A percentile compares a stretch with the other conserved stretches of the same genome.
Evolutionary conservation across 2,329 filamentous ascomycete species (phyloP).

Genomic region (Colletotrichum cereale): DNA sequence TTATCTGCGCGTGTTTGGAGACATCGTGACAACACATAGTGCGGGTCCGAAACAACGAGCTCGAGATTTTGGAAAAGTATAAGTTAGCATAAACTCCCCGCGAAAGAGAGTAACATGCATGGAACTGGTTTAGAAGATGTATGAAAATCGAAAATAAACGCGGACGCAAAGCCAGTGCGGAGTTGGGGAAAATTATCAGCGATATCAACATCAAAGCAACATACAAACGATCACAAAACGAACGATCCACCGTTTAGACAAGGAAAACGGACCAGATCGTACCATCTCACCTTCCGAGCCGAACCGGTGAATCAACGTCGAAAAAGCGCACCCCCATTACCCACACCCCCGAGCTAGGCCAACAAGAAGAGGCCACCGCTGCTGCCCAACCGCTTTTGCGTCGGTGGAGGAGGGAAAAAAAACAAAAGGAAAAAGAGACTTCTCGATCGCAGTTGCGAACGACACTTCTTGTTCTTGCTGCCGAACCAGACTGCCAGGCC

Average conservation of each 20-base stretch:
- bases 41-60: slow-evolving; percentile 37
- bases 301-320: slow-evolving; percentile 1
- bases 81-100: slow-evolving; percentile 54
- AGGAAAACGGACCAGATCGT: slow-evolving; percentile 11
- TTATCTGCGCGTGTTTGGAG: slow-evolving; percentile 44
- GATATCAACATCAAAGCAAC: neutral
- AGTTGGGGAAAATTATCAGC: neutral
- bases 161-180: neutral
- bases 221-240: slow-evolving; percentile 1
- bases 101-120: slow-evolving; percentile 23
- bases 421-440: slow-evolving; percentile 36
- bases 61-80: slow-evolving; percentile 50
- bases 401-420: neutral
- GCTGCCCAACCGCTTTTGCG: slow-evolving; percentile 37
- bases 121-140: neutral
- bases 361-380: slow-evolving; percentile 28
- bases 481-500: slow-evolving; percentile 26
- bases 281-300: slow-evolving; percentile 9
- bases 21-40: slow-evolving; percentile 42
- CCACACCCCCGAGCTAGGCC: slow-evolving; percentile 13
- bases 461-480: slow-evolving; percentile 25
- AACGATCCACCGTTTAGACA: neutral
- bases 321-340: slow-evolving; percentile 24
- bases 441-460: slow-evolving; percentile 40
- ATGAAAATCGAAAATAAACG: neutral